phyloP scores from a whole-genome alignment of 2,329 filamentous ascomycete species.

The Trichoderma atroviride region DNA sequence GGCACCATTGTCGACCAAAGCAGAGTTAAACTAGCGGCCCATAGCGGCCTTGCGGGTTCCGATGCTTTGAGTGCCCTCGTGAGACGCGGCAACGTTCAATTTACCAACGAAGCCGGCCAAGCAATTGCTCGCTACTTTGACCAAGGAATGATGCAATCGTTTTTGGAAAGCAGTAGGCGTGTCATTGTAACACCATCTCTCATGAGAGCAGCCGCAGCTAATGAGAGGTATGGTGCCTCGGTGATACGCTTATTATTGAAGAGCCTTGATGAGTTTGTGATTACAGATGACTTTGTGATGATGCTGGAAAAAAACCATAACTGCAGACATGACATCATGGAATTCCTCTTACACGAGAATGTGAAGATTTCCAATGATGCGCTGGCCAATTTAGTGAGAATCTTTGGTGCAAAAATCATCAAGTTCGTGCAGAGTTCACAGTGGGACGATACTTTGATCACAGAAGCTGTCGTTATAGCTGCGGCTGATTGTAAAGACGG shows the following conservation, averaged over 20 bases:
- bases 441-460: neutral
- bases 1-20: neutral
- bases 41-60: neutral
- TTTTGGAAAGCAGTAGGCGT: neutral
- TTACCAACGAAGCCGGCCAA: neutral
- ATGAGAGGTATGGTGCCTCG: neutral
- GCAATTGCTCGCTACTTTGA: neutral
- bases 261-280: neutral
- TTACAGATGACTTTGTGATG: neutral
- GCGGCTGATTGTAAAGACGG: neutral
- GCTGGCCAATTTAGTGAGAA: neutral
- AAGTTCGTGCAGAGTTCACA: neutral
- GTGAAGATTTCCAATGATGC: neutral
- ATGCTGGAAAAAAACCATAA: neutral
- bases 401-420: neutral
- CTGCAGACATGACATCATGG: neutral
- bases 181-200: neutral
- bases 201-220: neutral
- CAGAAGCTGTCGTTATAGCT: neutral
- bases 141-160: neutral
- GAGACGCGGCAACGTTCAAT: neutral
- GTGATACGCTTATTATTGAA: neutral
- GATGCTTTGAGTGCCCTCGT: neutral
- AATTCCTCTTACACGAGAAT: neutral
- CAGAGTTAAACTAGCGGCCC: neutral